phyloP scores from a whole-genome alignment of 1,284 basidiomycete genomes.

The Leccinum pallidistipes region DNA sequence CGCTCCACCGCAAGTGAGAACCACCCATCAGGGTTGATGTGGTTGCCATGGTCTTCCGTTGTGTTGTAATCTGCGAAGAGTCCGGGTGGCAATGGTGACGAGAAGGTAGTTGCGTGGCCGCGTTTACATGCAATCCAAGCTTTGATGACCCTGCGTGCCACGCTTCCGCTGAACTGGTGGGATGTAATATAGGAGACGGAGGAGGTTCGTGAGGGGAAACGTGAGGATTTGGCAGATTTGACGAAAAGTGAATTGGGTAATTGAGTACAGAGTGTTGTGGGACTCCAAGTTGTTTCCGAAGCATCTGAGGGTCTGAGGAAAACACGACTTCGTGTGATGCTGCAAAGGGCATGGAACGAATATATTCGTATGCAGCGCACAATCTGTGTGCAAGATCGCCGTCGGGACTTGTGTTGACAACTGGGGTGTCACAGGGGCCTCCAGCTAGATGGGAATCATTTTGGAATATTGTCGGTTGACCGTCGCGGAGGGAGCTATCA shows the following conservation, averaged over 20 bases:
- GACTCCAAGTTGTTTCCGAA: slow-evolving; percentile 32
- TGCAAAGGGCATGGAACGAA: slow-evolving; percentile 23
- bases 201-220: neutral
- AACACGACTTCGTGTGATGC: slow-evolving; percentile 11
- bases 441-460: neutral
- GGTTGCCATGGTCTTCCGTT: neutral
- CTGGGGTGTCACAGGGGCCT: neutral
- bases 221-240: slow-evolving; percentile 30
- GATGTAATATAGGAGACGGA: neutral
- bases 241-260: slow-evolving; percentile 16
- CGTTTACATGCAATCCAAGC: slow-evolving; percentile 5
- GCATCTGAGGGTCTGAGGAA: slow-evolving; percentile 28
- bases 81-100: neutral
- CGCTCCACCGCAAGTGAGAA: neutral
- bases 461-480: slow-evolving; percentile 1
- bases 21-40: neutral
- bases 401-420: neutral
- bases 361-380: slow-evolving; percentile 23
- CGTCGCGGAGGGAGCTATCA: slow-evolving; percentile 1
- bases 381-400: slow-evolving; percentile 28
- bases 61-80: neutral
- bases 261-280: slow-evolving; percentile 34
- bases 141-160: slow-evolving; percentile 1
- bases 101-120: slow-evolving; percentile 7
- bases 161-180: neutral